phyloP scores from a whole-genome alignment of 345 rosid genomes.

The Physaria fendleri region DNA sequence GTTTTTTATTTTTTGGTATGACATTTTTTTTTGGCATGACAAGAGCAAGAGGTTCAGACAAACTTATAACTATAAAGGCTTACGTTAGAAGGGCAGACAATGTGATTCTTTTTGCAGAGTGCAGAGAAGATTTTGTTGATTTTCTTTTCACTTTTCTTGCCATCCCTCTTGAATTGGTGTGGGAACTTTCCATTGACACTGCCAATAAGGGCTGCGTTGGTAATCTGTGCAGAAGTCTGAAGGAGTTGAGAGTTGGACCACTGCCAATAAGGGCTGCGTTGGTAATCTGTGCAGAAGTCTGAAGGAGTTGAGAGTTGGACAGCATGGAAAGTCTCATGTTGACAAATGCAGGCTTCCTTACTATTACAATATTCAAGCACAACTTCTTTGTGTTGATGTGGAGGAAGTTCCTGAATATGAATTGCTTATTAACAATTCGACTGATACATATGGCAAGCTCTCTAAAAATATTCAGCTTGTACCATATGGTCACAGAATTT shows the following conservation, averaged over 20 bases:
- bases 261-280: not conserved
- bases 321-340: not conserved
- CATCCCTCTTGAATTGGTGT: conserved; percentile 14
- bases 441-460: too few relatives aligned
- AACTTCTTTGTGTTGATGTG: not conserved
- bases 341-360: conserved; percentile 1
- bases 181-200: not conserved
- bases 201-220: not conserved
- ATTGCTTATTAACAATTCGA: too few relatives aligned
- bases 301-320: not conserved
- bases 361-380: not conserved
- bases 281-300: conserved; percentile 10
- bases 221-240: conserved; percentile 1
- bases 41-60: not conserved
- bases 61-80: not conserved
- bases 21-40: too few relatives aligned
- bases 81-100: not conserved
- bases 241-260: not conserved
- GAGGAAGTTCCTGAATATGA: not conserved
- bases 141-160: conserved; percentile 19
- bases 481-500: too few relatives aligned
- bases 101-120: conserved; percentile 9
- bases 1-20: too few relatives aligned
- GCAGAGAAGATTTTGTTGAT: conserved; percentile 21
- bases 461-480: too few relatives aligned